Evolutionary conservation across 805 yeast genomes (phyloP).

Genomic region (Brettanomyces custersianus): DNA sequence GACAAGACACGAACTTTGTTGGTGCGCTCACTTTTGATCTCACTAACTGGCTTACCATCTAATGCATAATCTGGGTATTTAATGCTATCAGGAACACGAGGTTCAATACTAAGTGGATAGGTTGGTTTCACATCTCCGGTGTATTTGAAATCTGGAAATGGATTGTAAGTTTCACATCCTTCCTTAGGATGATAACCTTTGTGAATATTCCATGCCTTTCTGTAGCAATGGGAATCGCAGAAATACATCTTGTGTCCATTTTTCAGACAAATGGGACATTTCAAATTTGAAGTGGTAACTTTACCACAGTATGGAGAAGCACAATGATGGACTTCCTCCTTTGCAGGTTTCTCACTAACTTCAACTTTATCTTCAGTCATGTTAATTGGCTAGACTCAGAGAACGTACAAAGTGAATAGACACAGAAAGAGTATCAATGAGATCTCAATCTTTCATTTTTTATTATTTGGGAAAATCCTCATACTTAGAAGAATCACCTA

Average conservation of each 20-base stretch:
- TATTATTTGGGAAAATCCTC: no score
- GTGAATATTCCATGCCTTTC: constrained; percentile 61
- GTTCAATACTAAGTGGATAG: constrained; percentile 72
- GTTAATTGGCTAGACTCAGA: no score
- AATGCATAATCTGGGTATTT: constrained; percentile 76
- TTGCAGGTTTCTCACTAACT: no score
- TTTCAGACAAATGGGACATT: constrained; percentile 90
- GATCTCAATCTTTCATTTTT: no score
- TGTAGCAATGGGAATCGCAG: constrained; percentile 80
- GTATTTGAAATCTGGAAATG: constrained; percentile 72
- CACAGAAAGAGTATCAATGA: no score
- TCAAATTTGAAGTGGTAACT: constrained; percentile 60
- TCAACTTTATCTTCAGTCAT: no score
- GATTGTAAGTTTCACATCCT: constrained; percentile 61
- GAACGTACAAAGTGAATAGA: no score
- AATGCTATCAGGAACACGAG: constrained; percentile 64
- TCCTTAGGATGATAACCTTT: constrained; percentile 64
- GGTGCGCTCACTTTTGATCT: constrained; percentile 61
- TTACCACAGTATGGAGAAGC: constrained; percentile 82
- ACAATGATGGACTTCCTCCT: constrained; percentile 31
- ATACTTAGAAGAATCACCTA: no score
- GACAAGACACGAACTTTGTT: constrained; percentile 55
- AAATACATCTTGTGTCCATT: constrained; percentile 52
- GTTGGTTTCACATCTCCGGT: constrained; percentile 68
- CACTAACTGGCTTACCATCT: constrained; percentile 72